Percentiles rank a stretch among this genome's conserved stretches.
phyloP scores from a whole-genome alignment of 2,329 filamentous ascomycete genomes.

The Diplocarpon mali region DNA sequence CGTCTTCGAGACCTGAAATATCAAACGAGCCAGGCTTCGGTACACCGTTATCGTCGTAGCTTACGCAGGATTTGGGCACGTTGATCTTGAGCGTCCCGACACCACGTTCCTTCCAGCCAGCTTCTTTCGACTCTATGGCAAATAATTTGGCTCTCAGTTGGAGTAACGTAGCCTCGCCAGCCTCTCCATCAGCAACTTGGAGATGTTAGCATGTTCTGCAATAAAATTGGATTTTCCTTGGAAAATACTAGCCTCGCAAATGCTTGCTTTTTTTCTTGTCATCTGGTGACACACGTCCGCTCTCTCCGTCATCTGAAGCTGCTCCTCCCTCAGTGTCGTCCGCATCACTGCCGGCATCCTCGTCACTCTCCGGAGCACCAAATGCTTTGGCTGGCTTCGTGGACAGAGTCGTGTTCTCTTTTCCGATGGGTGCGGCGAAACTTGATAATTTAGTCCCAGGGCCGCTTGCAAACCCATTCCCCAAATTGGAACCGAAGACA shows the following conservation, averaged over 20 bases:
- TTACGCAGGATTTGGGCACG: slow-evolving; percentile 46
- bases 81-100: slow-evolving; percentile 79
- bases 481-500: slow-evolving; percentile 31
- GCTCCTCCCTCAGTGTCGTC: slow-evolving; percentile 32
- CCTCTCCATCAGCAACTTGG: slow-evolving; percentile 73
- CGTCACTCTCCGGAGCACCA: slow-evolving; percentile 61
- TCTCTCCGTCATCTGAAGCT: slow-evolving; percentile 34
- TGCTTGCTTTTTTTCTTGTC: slow-evolving; percentile 54
- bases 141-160: slow-evolving; percentile 77
- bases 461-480: slow-evolving; percentile 31
- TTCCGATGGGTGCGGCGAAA: slow-evolving; percentile 58
- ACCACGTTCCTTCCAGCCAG: slow-evolving; percentile 80
- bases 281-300: slow-evolving; percentile 40
- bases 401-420: slow-evolving; percentile 33
- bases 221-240: too few relatives aligned
- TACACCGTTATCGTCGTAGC: slow-evolving; percentile 40
- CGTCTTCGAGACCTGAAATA: slow-evolving; percentile 39
- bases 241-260: slow-evolving; percentile 51
- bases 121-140: slow-evolving; percentile 51
- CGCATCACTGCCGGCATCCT: slow-evolving; percentile 38
- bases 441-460: slow-evolving; percentile 41
- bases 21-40: slow-evolving; percentile 45
- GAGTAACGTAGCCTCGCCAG: slow-evolving; percentile 66
- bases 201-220: slow-evolving; percentile 21
- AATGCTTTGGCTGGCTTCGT: slow-evolving; percentile 62